Evolutionary conservation across 805 yeast genomes (phyloP).

Genomic region (Pichia heedii): DNA sequence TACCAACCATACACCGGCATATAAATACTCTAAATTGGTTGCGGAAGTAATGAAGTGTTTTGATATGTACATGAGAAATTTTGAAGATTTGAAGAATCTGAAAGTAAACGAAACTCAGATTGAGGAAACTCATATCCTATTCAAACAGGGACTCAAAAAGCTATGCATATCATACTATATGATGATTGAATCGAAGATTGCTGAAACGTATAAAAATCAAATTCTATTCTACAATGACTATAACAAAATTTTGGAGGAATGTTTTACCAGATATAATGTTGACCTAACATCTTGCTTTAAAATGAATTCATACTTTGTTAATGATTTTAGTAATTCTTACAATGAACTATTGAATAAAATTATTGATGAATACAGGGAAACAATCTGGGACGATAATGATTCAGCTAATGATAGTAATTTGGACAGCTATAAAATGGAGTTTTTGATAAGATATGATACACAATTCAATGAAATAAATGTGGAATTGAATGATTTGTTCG

Average conservation of each 20-base stretch:
- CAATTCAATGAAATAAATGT: neutral
- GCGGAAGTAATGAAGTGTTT: conserved; percentile 11
- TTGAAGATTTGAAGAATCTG: conserved; percentile 10
- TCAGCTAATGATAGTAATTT: conserved; percentile 6
- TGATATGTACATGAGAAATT: conserved; percentile 15
- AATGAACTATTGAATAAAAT: conserved; percentile 6
- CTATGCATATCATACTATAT: conserved; percentile 20
- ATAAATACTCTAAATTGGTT: conserved; percentile 16
- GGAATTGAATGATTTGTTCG: neutral
- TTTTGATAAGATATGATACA: conserved; percentile 10
- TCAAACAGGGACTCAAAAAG: conserved; percentile 22
- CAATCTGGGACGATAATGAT: conserved; percentile 14
- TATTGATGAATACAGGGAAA: conserved; percentile 13
- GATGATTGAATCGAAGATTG: conserved; percentile 15
- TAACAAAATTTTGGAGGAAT: conserved; percentile 18
- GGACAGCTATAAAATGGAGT: conserved; percentile 4
- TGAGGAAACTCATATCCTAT: conserved; percentile 16
- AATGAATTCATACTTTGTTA: conserved; percentile 15
- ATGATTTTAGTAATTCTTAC: conserved; percentile 6
- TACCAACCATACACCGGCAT: neutral
- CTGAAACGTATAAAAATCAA: conserved; percentile 16
- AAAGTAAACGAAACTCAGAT: conserved; percentile 8
- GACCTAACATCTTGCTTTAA: conserved; percentile 18
- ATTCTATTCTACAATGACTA: conserved; percentile 27
- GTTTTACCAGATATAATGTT: conserved; percentile 10